Evolutionary conservation across 2,329 filamentous ascomycete species (phyloP), one percentile per base, ranked within the genome.

Genomic region (Xylaria polymorpha): DNA sequence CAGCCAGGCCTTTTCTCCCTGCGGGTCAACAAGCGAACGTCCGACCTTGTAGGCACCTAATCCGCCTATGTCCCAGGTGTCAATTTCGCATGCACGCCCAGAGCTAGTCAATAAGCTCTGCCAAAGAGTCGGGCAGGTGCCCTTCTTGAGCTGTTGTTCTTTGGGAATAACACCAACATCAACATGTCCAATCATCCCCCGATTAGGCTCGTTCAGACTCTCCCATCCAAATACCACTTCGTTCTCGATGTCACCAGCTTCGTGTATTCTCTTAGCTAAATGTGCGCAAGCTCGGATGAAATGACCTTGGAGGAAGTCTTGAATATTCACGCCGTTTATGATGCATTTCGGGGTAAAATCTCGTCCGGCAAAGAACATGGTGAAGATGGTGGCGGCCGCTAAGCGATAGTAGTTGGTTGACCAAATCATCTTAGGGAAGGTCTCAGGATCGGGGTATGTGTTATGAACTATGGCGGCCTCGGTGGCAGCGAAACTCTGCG

Each of bases 341-440:
- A 98, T 92, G 74, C 95, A 97, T 77, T 97, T 98, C 3, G 97
- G 97, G 1, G 96, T 93, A 83, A 98, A 98, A 76, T 97, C 93
- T 71, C 86, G 89, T 43, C 96, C 96, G 9, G 87, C 94, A 79
- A 97, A 99, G 83, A 97, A 99, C 61, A 98, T 83, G 0, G 95
- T 97, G 79, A 98, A 98, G 74, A 98, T 94, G 55, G 94, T 94
- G 73, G 94, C 93, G 59, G 91, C 92, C 2, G 92, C 94, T 59
- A 98, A 85, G 29, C 96, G 89, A 70, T 90, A 92, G 80, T 99
- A 99, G 79, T 99, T 99, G 61, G 97, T 98, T 18, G 95, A 94
- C 96, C 96, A 99, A 67, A 98, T 95, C 97, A 99, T 99, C 83
- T 98, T 98, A 29, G 96, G 96, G 73, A 95, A 99, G 0, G 91